Base-by-base conservation (phyloP, 2,329 filamentous ascomycete species). In the Exophiala alcalophila region DNA sequence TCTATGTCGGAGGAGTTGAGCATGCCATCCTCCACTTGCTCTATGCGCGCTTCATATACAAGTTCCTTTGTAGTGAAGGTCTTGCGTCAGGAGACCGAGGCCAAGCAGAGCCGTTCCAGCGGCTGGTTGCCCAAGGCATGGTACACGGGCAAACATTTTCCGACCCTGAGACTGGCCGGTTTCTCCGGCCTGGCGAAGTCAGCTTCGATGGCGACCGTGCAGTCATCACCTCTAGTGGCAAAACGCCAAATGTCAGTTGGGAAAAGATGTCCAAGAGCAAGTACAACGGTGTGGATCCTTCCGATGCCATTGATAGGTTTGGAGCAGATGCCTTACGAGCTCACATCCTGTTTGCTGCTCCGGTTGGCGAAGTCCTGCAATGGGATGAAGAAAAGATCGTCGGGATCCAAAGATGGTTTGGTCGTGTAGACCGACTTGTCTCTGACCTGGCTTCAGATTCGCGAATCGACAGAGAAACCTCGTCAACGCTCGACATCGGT, bases 181-280 rank as follows among this genome's bases (percentile, higher is more conserved):
- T 94, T 64, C 70, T 95, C 16, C 83, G 79, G 50, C 84, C 85
- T 0, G 74, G 81, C 11, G 86, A 94, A 61, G 72, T 94, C 10
- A 39, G 46, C n/a, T 56, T 83, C 4, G 72, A 69, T 3, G 68
- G 75, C 0, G 65, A 69, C 0, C 66, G 68, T 9, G 84, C 84
- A 1, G 69, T 71, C 40, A 76, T 92, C n/a, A 71, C 71, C 12
- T 72, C 74, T 0, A 84, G 80, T 0, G 78, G 80, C 3, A 65
- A 75, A 33, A 57, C 59, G 0, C 79, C 84, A 1, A 76, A 69
- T 19, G 65, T 88, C 12, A 81, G 78, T 1, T 94, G 77, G 56
- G 88, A 94, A 62, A 95, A 95, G 61, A 95, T 95, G 89, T 92
- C 86, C 26, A 95, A 95, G 67, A 94, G 86, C 57, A 95, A 95